Conservation (phyloP, 2,329 filamentous ascomycete species). For the Talaromyces pinophilus region DNA sequence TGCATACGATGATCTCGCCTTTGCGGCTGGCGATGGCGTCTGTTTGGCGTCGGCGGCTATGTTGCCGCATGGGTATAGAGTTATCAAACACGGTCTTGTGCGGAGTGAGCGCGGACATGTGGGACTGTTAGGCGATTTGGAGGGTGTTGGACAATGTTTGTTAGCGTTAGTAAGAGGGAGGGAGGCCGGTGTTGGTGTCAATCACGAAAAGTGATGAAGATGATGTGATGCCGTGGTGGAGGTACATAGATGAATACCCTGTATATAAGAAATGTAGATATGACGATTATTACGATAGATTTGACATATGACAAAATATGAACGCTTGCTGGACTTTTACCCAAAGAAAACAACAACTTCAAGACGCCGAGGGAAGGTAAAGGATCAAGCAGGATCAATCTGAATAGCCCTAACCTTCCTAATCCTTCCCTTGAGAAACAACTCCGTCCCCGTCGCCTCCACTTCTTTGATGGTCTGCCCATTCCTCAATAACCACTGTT, state of each 20-base stretch:
- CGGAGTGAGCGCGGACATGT: conserved; percentile 84
- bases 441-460: conserved; percentile 20
- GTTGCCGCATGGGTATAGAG: conserved; percentile 75
- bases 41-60: conserved; percentile 83
- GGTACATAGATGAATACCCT: conserved; percentile 15
- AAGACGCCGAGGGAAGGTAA: background rate
- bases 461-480: conserved; percentile 16
- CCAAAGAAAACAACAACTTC: background rate
- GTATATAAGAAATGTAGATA: conserved; percentile 14
- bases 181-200: conserved; percentile 67
- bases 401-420: conserved; percentile 20
- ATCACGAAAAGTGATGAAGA: background rate
- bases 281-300: conserved; percentile 1
- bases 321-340: conserved; percentile 1
- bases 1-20: conserved; percentile 82
- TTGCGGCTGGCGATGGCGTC: conserved; percentile 85
- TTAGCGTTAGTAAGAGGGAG: conserved; percentile 67
- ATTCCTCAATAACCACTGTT: conserved; percentile 18
- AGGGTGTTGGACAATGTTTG: conserved; percentile 75
- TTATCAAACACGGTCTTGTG: conserved; percentile 72
- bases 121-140: conserved; percentile 79
- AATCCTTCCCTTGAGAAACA: conserved; percentile 23
- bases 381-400: conserved; percentile 23
- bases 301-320: background rate
- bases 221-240: too few relatives aligned